Evolutionary conservation across 257 asterid species (phyloP), one percentile per base, ranked within the genome.

Genomic region (Solanum commersonii): DNA sequence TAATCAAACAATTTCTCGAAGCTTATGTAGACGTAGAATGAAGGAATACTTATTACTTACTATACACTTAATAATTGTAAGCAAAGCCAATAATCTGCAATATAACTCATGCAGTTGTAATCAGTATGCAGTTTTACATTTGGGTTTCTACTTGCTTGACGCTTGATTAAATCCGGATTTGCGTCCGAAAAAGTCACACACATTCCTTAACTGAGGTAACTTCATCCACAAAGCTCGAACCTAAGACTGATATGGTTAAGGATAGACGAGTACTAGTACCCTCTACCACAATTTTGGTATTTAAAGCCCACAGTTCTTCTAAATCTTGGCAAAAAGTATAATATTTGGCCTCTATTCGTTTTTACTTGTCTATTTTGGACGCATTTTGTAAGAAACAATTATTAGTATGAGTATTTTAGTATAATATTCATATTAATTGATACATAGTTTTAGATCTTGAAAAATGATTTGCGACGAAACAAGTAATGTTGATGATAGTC

Each of bases 1-100:
- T 71, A 71, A 93, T 96, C 37, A 86, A 90, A 70, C 94, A 91
- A 90, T 97, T 94, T 90, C 96, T 97, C 42, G 93, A 95, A 74
- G 91, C 93, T 89, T 92, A 44, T 87, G 93, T 93, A 27, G 95
- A 89, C 35, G 93, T 91, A 90, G 94, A 93, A 49, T 94, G 84
- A 87, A 56, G 83, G 74, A 87, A 76, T 49, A 82, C 18, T 81
- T 46, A 16, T 15, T 71, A 29, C 22, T 16, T 15, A 31, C 16
- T 16, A 29, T 49, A 1, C 84, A 44, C 44, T 22, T 42, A 22
- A 29, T 86, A 35, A 86, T n/a, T 67, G 81, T 27, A 46, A 81
- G 12, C 70, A 29, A 73, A 42, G 60, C 27, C 35, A 78, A 84
- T 65, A 77, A 74, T 59, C 63, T 78, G 89, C 59, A 78, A 63